Conservation (phyloP, 2,329 filamentous ascomycete genomes). For the Nectriaceae sp. region DNA sequence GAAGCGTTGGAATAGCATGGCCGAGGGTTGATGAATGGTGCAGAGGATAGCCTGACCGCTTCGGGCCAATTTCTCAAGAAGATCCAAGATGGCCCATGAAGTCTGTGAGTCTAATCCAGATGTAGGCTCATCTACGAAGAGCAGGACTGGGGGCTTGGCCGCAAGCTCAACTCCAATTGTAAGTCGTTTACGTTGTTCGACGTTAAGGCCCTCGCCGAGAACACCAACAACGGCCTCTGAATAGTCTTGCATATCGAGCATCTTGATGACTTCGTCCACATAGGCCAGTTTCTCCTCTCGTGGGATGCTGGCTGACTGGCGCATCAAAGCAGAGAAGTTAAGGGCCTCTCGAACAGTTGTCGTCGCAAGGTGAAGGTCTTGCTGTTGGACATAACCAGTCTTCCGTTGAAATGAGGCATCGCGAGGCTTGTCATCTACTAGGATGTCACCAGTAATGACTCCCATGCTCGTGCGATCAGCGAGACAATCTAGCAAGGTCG, state of each 20-base stretch:
- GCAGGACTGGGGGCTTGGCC: slow-evolving; percentile 46
- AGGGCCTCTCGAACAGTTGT: slow-evolving; percentile 50
- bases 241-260: slow-evolving; percentile 57
- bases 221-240: slow-evolving; percentile 55
- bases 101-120: slow-evolving; percentile 60
- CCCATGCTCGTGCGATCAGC: slow-evolving; percentile 74
- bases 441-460: slow-evolving; percentile 68
- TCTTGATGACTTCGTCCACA: slow-evolving; percentile 55
- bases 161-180: slow-evolving; percentile 53
- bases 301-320: slow-evolving; percentile 45
- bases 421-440: slow-evolving; percentile 67
- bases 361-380: slow-evolving; percentile 52
- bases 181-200: slow-evolving; percentile 53
- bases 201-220: slow-evolving; percentile 45
- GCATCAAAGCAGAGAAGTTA: slow-evolving; percentile 43
- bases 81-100: slow-evolving; percentile 71
- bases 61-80: slow-evolving; percentile 64
- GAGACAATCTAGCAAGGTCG: slow-evolving; percentile 64
- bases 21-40: slow-evolving; percentile 54
- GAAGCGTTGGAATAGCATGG: slow-evolving; percentile 43
- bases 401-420: slow-evolving; percentile 71
- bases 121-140: slow-evolving; percentile 58
- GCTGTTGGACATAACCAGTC: slow-evolving; percentile 71
- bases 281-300: slow-evolving; percentile 53
- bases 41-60: slow-evolving; percentile 52